These are phyloP conservation scores for Bauhinia variegata DNA, from an alignment of 306 rosid genomes.

Conservation along the genomic window DNA sequence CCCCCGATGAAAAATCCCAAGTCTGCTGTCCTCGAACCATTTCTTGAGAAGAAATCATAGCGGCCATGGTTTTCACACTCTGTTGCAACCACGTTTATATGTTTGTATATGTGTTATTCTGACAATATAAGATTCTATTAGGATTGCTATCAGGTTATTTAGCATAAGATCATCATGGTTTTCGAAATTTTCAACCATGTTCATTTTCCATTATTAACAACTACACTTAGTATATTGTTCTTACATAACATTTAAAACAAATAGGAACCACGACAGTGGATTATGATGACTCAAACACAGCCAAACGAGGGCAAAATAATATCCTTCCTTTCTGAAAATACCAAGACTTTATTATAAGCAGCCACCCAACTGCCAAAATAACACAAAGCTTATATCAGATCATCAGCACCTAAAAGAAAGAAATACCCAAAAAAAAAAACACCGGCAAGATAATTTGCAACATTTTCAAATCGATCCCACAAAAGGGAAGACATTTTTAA, in stretches of 20 bases:
- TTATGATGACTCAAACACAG: slow-evolving; percentile 27
- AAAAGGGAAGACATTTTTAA: background rate
- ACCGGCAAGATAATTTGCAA: no score
- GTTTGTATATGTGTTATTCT: slow-evolving; percentile 14
- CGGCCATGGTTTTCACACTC: slow-evolving; percentile 10
- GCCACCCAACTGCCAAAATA: slow-evolving; percentile 79
- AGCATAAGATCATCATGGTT: slow-evolving; percentile 13
- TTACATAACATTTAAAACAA: slow-evolving; percentile 13
- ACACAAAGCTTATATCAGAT: slow-evolving; percentile 12
- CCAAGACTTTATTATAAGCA: slow-evolving; percentile 45
- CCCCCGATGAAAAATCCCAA: no score
- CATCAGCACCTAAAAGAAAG: background rate
- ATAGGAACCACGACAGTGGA: slow-evolving; percentile 23
- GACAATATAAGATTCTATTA: slow-evolving; percentile 13
- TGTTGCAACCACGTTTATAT: slow-evolving; percentile 34
- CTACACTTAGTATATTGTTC: slow-evolving; percentile 21
- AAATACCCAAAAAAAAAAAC: no score
- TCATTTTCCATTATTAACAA: slow-evolving; percentile 26
- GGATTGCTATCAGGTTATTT: background rate
- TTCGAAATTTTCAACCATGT: slow-evolving; percentile 30
- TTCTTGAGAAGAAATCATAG: no score
- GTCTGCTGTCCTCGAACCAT: no score
- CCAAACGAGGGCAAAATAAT: slow-evolving; percentile 5
- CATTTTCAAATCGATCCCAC: background rate
- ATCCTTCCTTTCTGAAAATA: slow-evolving; percentile 35